Evolutionary conservation across 164 flowering plant species (phyloP).

Genomic region (Nelumbo lutea): DNA sequence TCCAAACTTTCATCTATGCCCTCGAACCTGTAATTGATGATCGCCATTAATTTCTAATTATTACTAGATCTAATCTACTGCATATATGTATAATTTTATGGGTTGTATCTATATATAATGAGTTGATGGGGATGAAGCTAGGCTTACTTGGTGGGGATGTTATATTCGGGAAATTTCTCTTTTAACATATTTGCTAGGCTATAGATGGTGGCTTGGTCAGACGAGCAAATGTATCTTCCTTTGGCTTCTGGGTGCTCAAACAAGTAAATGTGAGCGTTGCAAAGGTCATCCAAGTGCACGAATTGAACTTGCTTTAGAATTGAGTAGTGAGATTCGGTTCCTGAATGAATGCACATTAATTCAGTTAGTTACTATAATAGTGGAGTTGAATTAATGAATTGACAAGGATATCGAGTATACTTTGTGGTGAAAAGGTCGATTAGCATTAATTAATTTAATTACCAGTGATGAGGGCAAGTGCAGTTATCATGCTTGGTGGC

Average conservation of each 20-base stretch:
- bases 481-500: slow-evolving; percentile 33
- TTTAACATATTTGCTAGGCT: slow-evolving; percentile 10
- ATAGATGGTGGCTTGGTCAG: slow-evolving; percentile 8
- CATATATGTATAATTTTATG: too few relatives aligned
- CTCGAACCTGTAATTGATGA: slow-evolving; percentile 35
- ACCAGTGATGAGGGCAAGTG: slow-evolving; percentile 23
- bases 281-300: slow-evolving; percentile 18
- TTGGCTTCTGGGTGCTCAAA: slow-evolving; percentile 23
- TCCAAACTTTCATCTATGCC: slow-evolving; percentile 38
- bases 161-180: slow-evolving; percentile 8
- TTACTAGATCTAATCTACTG: too few relatives aligned
- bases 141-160: slow-evolving; percentile 15
- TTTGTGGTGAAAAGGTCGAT: background rate
- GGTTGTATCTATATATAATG: too few relatives aligned
- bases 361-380: background rate
- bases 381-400: background rate
- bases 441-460: background rate
- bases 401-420: background rate
- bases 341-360: background rate
- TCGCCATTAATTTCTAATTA: background rate
- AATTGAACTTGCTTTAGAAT: background rate
- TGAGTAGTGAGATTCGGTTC: slow-evolving; percentile 2
- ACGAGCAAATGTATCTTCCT: slow-evolving; percentile 21
- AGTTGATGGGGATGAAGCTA: too few relatives aligned
- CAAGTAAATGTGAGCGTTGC: slow-evolving; percentile 17